A percentile compares a stretch with the other conserved stretches of the same genome.
Evolutionary conservation across 495 filamentous ascomycete species (phyloP).

Genomic region (Annulohypoxylon maeteangense): DNA sequence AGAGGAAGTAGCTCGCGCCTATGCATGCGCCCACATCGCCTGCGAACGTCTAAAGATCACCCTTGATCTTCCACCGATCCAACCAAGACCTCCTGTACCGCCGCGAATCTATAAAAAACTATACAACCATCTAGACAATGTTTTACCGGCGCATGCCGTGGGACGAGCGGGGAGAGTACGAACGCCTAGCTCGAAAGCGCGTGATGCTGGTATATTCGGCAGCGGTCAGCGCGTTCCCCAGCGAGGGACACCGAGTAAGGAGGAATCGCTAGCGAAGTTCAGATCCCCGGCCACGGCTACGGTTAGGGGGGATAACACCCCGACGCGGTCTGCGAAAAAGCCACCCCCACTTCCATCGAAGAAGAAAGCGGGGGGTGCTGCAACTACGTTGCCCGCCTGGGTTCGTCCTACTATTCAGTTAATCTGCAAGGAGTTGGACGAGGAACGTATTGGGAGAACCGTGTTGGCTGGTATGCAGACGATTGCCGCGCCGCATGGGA

Average conservation of each 20-base stretch:
- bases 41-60: slow-evolving; percentile 85
- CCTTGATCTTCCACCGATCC: slow-evolving; percentile 85
- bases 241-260: slow-evolving; percentile 45
- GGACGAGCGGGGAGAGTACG: slow-evolving; percentile 28
- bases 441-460: slow-evolving; percentile 52
- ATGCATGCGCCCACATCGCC: slow-evolving; percentile 91
- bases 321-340: slow-evolving; percentile 39
- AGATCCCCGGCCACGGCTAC: slow-evolving; percentile 26
- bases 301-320: slow-evolving; percentile 29
- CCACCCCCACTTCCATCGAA: slow-evolving; percentile 36
- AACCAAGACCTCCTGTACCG: slow-evolving; percentile 82
- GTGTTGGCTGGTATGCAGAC: slow-evolving; percentile 58
- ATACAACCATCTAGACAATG: slow-evolving; percentile 80
- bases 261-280: slow-evolving; percentile 53
- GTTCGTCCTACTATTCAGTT: slow-evolving; percentile 71
- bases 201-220: slow-evolving; percentile 40
- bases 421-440: slow-evolving; percentile 62
- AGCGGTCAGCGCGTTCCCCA: slow-evolving; percentile 40
- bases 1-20: slow-evolving; percentile 87
- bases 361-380: slow-evolving; percentile 40
- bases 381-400: slow-evolving; percentile 68
- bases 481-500: slow-evolving; percentile 51
- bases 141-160: slow-evolving; percentile 59
- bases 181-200: slow-evolving; percentile 44
- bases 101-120: slow-evolving; percentile 87